phyloP scores from a whole-genome alignment of 2,329 filamentous ascomycete genomes.

The Fusarium sp. region DNA sequence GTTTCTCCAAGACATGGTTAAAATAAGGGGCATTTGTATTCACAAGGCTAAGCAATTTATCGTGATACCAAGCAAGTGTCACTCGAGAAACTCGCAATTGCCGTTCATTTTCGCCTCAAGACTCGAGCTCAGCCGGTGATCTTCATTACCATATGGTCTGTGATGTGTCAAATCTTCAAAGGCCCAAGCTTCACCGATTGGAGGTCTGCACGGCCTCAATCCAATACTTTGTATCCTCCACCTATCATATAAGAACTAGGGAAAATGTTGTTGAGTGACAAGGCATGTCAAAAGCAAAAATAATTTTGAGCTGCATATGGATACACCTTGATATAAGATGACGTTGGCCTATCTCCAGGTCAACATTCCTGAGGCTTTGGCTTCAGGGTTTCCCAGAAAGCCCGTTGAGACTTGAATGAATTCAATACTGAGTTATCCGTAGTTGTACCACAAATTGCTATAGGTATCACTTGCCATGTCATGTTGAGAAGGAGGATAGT shows the following conservation, averaged over 20 bases:
- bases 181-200: slow-evolving; percentile 27
- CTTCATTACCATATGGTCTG: not conserved
- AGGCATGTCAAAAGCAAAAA: not conserved
- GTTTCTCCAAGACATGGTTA: slow-evolving; percentile 5
- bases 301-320: too few species aligned
- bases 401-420: too few species aligned
- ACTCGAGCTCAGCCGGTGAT: not conserved
- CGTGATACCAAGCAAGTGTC: not conserved
- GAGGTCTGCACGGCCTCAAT: slow-evolving; percentile 8
- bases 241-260: not conserved
- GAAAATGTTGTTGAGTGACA: not conserved
- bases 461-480: not conserved
- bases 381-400: too few species aligned
- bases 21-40: slow-evolving; percentile 8
- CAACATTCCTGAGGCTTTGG: too few species aligned
- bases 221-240: not conserved
- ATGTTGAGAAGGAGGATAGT: not conserved
- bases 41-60: not conserved
- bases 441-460: too few species aligned
- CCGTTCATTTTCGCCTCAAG: not conserved
- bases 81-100: not conserved
- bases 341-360: too few species aligned
- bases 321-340: too few species aligned
- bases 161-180: slow-evolving; percentile 15
- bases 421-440: too few species aligned